Conservation (phyloP, 441 rosid species). For the Raphanus hybrid region DNA sequence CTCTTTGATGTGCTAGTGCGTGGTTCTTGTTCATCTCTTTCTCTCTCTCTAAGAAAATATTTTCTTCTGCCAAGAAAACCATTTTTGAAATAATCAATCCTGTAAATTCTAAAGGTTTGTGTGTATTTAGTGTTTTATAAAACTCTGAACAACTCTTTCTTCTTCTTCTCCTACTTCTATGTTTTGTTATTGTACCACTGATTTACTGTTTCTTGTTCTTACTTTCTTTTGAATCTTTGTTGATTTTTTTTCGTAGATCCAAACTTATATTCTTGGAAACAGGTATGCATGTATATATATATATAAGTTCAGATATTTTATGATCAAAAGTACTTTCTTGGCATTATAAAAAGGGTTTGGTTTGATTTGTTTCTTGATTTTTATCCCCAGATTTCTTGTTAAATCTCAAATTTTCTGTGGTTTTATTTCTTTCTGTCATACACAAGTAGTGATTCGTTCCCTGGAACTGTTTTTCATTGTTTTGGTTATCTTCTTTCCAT, state of each 20-base stretch:
- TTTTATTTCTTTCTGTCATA: background rate
- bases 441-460: background rate
- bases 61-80: slow-evolving; percentile 36
- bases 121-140: slow-evolving; percentile 11
- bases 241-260: slow-evolving; percentile 21
- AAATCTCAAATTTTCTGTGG: slow-evolving; percentile 1
- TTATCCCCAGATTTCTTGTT: slow-evolving; percentile 24
- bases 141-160: background rate
- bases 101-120: slow-evolving; percentile 31
- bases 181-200: background rate
- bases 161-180: slow-evolving; percentile 6
- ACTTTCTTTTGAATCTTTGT: slow-evolving; percentile 16
- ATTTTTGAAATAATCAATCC: slow-evolving; percentile 26
- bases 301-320: slow-evolving; percentile 16
- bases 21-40: slow-evolving; percentile 61
- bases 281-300: slow-evolving; percentile 16
- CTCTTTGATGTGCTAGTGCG: slow-evolving; percentile 84
- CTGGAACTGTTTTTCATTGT: slow-evolving; percentile 3
- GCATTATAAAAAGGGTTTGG: slow-evolving; percentile 30
- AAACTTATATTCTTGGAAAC: slow-evolving; percentile 6
- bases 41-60: slow-evolving; percentile 23
- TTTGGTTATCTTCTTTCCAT: slow-evolving; percentile 14
- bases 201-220: slow-evolving; percentile 27
- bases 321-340: slow-evolving; percentile 16
- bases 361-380: background rate